These are phyloP conservation scores for Urochloa ruziziensis DNA, from an alignment of 176 grass and related monocot genomes.

Conservation along the genomic window DNA sequence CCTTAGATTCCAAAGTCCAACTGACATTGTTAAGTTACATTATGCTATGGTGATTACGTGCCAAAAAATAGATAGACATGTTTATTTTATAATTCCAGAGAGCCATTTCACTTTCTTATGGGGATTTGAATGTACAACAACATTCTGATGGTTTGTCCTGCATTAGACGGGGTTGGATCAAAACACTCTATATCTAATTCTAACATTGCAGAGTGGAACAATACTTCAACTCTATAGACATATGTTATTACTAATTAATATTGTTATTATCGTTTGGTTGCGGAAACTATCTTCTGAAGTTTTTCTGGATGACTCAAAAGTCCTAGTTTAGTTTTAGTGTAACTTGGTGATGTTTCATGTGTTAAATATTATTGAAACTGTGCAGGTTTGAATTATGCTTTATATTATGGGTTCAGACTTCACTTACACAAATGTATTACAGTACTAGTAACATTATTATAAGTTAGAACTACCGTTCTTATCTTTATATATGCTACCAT, in stretches of 20 bases:
- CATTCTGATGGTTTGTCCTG: slow-evolving; percentile 20
- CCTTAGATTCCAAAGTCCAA: not conserved
- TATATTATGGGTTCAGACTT: not conserved
- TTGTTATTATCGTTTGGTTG: not conserved
- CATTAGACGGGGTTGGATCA: not conserved
- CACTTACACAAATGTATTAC: not conserved
- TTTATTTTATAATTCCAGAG: not conserved
- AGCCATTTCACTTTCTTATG: not conserved
- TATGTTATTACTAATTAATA: not conserved
- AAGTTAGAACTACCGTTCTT: not conserved
- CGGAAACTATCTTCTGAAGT: not conserved
- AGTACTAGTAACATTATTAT: not conserved
- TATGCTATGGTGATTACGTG: not conserved
- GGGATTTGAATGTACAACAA: too few relatives aligned
- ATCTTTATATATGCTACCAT: not conserved
- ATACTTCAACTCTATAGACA: not conserved
- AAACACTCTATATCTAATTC: not conserved
- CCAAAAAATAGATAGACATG: not conserved
- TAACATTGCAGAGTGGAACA: not conserved
- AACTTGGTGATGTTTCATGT: not conserved
- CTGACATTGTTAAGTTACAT: not conserved
- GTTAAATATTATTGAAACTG: not conserved
- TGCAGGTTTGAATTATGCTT: not conserved
- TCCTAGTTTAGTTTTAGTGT: slow-evolving; percentile 1
- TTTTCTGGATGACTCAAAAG: not conserved